Conservation (phyloP, 495 filamentous ascomycete genomes). For the Penicillium longicatenatum region DNA sequence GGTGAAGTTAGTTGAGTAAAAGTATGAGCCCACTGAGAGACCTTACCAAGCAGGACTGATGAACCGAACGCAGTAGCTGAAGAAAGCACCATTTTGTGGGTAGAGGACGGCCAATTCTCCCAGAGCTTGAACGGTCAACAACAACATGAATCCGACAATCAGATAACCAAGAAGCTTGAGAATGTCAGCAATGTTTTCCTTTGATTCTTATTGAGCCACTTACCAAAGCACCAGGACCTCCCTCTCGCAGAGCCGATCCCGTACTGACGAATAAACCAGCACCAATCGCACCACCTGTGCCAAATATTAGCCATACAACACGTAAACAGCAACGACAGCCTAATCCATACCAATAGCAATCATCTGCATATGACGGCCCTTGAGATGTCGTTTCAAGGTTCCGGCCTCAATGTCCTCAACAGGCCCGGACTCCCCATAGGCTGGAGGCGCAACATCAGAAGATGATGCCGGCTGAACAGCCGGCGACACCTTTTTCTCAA, state of each 20-base stretch:
- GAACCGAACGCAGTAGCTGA: conserved; percentile 56
- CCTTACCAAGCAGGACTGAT: conserved; percentile 56
- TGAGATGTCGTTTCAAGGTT: conserved; percentile 47
- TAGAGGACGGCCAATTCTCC: conserved; percentile 72
- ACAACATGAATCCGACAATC: conserved; percentile 56
- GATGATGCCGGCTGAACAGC: conserved; percentile 9
- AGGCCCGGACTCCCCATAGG: conserved; percentile 12
- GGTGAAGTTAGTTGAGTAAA: neutral
- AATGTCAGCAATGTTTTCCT: neutral
- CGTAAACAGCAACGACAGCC: neutral
- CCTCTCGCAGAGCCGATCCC: conserved; percentile 41
- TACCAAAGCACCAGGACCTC: conserved; percentile 45
- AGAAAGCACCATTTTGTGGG: conserved; percentile 66
- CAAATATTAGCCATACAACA: neutral
- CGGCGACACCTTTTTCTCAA: conserved; percentile 21
- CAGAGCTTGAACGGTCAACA: conserved; percentile 62
- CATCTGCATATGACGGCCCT: conserved; percentile 71
- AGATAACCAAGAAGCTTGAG: conserved; percentile 47
- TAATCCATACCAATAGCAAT: conserved; percentile 63
- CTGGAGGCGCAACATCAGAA: conserved; percentile 3
- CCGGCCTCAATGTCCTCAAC: conserved; percentile 49
- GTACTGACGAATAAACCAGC: conserved; percentile 56
- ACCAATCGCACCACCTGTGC: conserved; percentile 53
- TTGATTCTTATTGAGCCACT: neutral
- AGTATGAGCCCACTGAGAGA: neutral